Conservation (phyloP, 169 alveolate species). For the Theileria annulata region DNA sequence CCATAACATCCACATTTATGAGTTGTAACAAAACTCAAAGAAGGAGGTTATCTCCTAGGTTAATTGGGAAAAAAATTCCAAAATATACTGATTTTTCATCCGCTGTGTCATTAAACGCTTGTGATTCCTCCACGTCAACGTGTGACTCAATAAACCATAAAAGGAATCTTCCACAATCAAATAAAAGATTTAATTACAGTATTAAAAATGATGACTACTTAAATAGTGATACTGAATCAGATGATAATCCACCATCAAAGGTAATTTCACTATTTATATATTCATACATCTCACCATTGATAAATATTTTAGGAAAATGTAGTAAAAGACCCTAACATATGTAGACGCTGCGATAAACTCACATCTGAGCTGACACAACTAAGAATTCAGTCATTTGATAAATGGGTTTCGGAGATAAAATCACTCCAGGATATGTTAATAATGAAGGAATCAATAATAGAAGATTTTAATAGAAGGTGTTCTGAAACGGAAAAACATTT, state of each 20-base stretch:
- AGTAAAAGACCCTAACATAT: constrained; percentile 26
- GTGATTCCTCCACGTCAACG: constrained; percentile 32
- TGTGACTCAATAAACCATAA: constrained; percentile 19
- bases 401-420: constrained; percentile 58
- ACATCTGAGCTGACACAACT: constrained; percentile 53
- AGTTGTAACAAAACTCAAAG: constrained; percentile 17
- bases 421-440: constrained; percentile 61
- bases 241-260: neutral
- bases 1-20: neutral
- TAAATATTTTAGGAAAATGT: neutral
- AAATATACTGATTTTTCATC: constrained; percentile 10
- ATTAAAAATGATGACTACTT: constrained; percentile 16
- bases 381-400: constrained; percentile 52
- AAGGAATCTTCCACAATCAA: neutral
- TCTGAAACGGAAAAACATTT: neutral
- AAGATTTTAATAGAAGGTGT: constrained; percentile 25
- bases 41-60: constrained; percentile 18
- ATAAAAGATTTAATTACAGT: neutral
- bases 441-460: constrained; percentile 51
- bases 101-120: constrained; percentile 9
- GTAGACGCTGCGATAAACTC: constrained; percentile 53
- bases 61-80: neutral
- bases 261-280: neutral
- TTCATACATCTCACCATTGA: neutral
- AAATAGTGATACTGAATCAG: constrained; percentile 27